A percentile compares a stretch with the other conserved stretches of the same genome.
Conservation (phyloP, 305 asterid species). For the Stenogyne calaminthoides region DNA sequence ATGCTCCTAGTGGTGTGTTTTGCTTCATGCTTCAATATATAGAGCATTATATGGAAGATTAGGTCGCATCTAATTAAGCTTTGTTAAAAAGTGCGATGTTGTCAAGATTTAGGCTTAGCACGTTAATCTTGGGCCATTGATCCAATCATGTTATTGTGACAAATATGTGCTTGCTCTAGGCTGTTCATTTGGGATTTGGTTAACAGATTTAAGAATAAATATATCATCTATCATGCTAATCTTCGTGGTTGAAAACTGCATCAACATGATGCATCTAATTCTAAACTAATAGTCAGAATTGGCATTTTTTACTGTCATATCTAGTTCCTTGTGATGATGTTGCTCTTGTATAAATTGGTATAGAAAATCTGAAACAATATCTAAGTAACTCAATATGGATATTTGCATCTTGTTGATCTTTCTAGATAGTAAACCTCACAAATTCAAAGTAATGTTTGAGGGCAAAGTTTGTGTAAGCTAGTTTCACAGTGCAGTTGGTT, state of each 20-base stretch:
- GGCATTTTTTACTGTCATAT: not conserved
- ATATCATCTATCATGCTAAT: not conserved
- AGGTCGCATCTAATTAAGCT: not conserved
- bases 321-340: not conserved
- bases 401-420: not conserved
- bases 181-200: not conserved
- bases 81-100: not conserved
- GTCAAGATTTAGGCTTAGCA: not conserved
- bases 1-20: not conserved
- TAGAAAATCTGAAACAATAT: not conserved
- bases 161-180: no score
- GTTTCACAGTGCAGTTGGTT: no score
- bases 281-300: no score
- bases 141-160: not conserved
- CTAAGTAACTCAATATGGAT: not conserved
- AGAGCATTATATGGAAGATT: not conserved
- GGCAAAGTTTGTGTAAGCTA: no score
- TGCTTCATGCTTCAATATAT: not conserved
- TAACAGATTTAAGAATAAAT: not conserved
- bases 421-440: not conserved
- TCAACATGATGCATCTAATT: not conserved
- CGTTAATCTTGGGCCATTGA: not conserved
- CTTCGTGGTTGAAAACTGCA: not conserved
- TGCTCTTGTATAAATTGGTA: not conserved
- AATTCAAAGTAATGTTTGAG: not conserved